Evolutionary conservation across 1,139 yeast species (phyloP).

Genomic region (Wickerhamomyces sp.): DNA sequence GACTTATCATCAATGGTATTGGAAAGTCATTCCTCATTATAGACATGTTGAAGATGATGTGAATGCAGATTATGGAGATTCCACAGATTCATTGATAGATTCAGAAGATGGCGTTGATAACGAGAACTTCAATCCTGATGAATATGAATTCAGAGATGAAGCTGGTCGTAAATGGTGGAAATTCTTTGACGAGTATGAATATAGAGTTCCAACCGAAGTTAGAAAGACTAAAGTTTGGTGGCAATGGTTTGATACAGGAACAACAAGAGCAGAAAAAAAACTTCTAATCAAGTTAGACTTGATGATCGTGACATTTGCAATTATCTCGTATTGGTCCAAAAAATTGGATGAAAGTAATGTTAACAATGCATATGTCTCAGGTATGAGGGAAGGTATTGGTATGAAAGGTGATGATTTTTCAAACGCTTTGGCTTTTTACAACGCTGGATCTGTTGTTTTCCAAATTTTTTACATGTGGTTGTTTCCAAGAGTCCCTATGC

Average conservation of each 20-base stretch:
- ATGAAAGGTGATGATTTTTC: conserved; percentile 55
- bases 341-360: conserved; percentile 26
- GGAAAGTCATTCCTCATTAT: conserved; percentile 44
- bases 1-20: conserved; percentile 17
- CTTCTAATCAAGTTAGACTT: conserved; percentile 55
- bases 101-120: neutral
- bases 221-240: conserved; percentile 47
- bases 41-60: conserved; percentile 39
- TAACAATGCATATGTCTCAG: conserved; percentile 59
- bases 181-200: conserved; percentile 59
- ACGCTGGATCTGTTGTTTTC: conserved; percentile 2
- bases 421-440: conserved; percentile 1
- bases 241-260: conserved; percentile 58
- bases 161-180: conserved; percentile 55
- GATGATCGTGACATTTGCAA: conserved; percentile 29
- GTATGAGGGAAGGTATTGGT: conserved; percentile 50
- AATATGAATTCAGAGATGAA: conserved; percentile 52
- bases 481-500: conserved; percentile 12
- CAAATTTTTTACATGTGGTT: conserved; percentile 10
- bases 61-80: neutral
- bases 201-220: conserved; percentile 36
- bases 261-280: conserved; percentile 44
- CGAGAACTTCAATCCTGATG: neutral
- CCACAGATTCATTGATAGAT: too few relatives aligned
- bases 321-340: conserved; percentile 53